Percentiles rank a stretch among this genome's conserved stretches.
Conservation (phyloP, 164 flowering plant genomes). For the Vitis riparia region DNA sequence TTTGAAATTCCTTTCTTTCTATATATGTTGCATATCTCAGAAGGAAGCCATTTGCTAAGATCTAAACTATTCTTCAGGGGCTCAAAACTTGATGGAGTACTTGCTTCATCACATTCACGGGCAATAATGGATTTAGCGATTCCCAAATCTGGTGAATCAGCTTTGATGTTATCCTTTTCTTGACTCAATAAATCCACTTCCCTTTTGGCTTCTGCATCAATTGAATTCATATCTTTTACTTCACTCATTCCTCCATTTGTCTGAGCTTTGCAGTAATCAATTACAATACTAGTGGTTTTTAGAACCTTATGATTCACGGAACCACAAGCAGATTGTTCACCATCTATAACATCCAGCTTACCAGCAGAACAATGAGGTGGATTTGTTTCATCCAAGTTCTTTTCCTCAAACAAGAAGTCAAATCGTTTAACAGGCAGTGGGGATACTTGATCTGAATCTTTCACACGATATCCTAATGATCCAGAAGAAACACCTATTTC, state of each 20-base stretch:
- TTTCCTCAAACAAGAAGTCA: slow-evolving; percentile 74
- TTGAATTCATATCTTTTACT: slow-evolving; percentile 18
- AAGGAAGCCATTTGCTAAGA: slow-evolving; percentile 80
- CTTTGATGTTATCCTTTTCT: slow-evolving; percentile 20
- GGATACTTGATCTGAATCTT: slow-evolving; percentile 40
- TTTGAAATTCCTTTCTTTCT: slow-evolving; percentile 69
- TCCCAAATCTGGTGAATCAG: slow-evolving; percentile 22
- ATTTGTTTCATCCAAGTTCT: slow-evolving; percentile 27
- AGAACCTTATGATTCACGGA: slow-evolving; percentile 17
- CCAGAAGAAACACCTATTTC: slow-evolving; percentile 24
- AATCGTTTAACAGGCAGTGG: slow-evolving; percentile 85
- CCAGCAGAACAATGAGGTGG: slow-evolving; percentile 9
- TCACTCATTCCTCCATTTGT: slow-evolving; percentile 14
- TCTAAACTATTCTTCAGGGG: slow-evolving; percentile 39
- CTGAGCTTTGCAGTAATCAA: slow-evolving; percentile 15
- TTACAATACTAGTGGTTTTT: slow-evolving; percentile 7
- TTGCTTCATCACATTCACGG: slow-evolving; percentile 25
- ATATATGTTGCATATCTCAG: slow-evolving; percentile 73
- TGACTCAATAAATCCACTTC: slow-evolving; percentile 12
- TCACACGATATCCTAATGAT: slow-evolving; percentile 20
- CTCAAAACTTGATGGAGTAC: slow-evolving; percentile 69
- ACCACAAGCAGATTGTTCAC: slow-evolving; percentile 19
- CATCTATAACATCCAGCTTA: slow-evolving; percentile 4
- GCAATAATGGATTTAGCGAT: slow-evolving; percentile 16
- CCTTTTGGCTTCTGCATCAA: slow-evolving; percentile 11